A percentile compares a stretch with the other conserved stretches of the same genome.
Conservation (phyloP, 192 early-diverging fungal species). For the Entophlyctis luteolus region DNA sequence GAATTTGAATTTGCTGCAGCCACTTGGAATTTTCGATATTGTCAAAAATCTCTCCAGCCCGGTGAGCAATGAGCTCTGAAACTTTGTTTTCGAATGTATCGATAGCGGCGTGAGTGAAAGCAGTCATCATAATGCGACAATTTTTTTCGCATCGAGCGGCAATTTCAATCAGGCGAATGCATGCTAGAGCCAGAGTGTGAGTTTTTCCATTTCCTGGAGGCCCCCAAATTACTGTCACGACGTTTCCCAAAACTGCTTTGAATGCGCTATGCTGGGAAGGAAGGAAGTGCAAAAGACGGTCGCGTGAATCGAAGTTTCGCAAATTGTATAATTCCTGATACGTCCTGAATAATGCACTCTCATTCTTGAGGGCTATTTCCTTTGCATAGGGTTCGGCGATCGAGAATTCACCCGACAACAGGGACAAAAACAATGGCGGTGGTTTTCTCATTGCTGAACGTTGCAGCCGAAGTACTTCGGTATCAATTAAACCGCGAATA, state of each 20-base stretch:
- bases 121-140: constrained; percentile 31
- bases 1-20: constrained; percentile 5
- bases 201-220: constrained; percentile 47
- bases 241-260: constrained; percentile 11
- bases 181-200: constrained; percentile 34
- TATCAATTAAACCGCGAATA: constrained; percentile 23
- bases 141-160: not conserved
- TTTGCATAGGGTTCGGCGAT: not conserved
- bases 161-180: constrained; percentile 38
- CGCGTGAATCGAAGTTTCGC: not conserved
- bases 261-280: constrained; percentile 30
- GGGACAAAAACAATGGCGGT: constrained; percentile 25
- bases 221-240: constrained; percentile 32
- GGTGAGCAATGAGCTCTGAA: not conserved
- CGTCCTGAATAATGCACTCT: constrained; percentile 1
- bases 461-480: constrained; percentile 10
- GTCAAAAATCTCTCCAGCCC: not conserved
- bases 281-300: constrained; percentile 15
- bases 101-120: constrained; percentile 33
- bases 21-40: constrained; percentile 16
- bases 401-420: constrained; percentile 10
- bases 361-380: not conserved
- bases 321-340: constrained; percentile 26
- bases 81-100: constrained; percentile 30
- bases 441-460: not conserved